Evolutionary conservation across 2,329 filamentous ascomycete species (phyloP), one percentile per base, ranked within the genome.

Genomic region (Gnomoniopsis sp.): DNA sequence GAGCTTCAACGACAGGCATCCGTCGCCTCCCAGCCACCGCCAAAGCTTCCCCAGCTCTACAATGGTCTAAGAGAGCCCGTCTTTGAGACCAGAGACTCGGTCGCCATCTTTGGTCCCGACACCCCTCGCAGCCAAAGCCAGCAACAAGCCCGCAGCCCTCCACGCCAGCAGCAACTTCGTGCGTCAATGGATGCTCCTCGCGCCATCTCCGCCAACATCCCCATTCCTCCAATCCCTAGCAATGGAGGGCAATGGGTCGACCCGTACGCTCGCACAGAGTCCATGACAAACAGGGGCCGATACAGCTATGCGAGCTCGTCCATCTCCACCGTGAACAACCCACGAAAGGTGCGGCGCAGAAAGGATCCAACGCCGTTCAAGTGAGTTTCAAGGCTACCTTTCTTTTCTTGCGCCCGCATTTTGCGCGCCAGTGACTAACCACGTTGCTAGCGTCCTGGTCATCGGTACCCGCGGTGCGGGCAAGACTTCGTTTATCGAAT

Each of bases 341-440:
- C 95, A 63, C 87, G 95, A 65, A 87, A 93, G 71, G 88, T 98
- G 65, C 88, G 95, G 68, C 89, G 93, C 79, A 88, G 95, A 78
- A 98, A 96, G 80, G 95, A 99, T 70, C 95, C 95, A 10, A 97
- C 93, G 12, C 92, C 95, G 1, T 96, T 98, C 84, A 99, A 99
- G 93, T 98, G 80, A 84, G 92, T 84, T 30, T n/a, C 46, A 19
- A 21, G 19, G 17, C 38, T n/a, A 6, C n/a, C 12, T 15, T 41
- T 3, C 6, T 41, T 4, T 3, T 44, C 34, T n/a, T 36, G 17
- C 22, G 17, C 41, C 52, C 36, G 8, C 22, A 10, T 49, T 4
- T 38, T 22, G 50, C 19, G 12, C 57, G 51, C 57, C 26, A 23
- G 15, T 53, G 26, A 41, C 55, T 52, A 57, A 64, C 49, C 14